A percentile compares a stretch with the other conserved stretches of the same genome.
phyloP scores from a whole-genome alignment of 2,329 filamentous ascomycete genomes.

The Corinectria fuckeliana region DNA sequence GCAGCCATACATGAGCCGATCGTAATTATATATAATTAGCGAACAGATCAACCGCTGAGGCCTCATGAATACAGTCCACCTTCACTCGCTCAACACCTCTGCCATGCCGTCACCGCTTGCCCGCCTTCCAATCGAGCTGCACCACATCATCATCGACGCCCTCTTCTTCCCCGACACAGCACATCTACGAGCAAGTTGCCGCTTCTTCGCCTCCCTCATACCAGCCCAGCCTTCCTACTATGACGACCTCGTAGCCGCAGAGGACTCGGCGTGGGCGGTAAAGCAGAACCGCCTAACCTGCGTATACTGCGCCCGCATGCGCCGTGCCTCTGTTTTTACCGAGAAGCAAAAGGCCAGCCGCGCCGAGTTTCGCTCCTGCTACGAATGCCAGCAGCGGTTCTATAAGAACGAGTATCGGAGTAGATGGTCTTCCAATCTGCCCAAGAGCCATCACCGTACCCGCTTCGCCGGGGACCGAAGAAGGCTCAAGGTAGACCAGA shows the following conservation, averaged over 20 bases:
- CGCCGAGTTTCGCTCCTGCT: neutral
- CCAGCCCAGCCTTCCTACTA: neutral
- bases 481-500: constrained; percentile 1
- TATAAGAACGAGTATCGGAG: neutral
- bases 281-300: constrained; percentile 9
- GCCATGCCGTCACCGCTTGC: constrained; percentile 4
- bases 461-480: neutral
- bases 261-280: constrained; percentile 11
- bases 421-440: neutral
- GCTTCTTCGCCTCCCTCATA: constrained; percentile 14
- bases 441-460: neutral
- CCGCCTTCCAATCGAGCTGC: constrained; percentile 7
- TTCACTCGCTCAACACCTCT: neutral
- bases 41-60: neutral
- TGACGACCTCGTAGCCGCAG: constrained; percentile 3
- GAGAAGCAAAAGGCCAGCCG: constrained; percentile 6
- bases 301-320: constrained; percentile 20
- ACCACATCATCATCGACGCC: neutral
- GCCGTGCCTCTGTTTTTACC: constrained; percentile 9
- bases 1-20: neutral
- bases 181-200: constrained; percentile 13
- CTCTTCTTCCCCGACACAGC: constrained; percentile 13
- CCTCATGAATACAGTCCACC: neutral
- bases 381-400: neutral
- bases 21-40: neutral